Conservation (phyloP, 2,329 filamentous ascomycete genomes). For the Apiospora sp. region DNA sequence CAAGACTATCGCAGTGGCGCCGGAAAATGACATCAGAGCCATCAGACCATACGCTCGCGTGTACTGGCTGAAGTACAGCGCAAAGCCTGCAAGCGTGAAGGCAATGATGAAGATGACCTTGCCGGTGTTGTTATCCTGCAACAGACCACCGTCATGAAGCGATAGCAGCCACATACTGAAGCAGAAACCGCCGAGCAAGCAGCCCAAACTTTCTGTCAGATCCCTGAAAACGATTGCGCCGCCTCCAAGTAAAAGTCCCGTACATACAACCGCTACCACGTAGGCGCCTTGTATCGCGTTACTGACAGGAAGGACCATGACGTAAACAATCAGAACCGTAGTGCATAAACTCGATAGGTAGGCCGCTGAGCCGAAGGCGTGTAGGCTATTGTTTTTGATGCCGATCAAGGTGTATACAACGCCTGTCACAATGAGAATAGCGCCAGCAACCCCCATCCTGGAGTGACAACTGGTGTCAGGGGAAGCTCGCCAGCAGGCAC, state of each 20-base stretch:
- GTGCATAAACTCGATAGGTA: slow-evolving; percentile 78
- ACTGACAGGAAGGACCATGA: slow-evolving; percentile 81
- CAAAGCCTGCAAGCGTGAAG: slow-evolving; percentile 73
- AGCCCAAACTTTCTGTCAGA: slow-evolving; percentile 81
- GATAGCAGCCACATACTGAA: slow-evolving; percentile 91
- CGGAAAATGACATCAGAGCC: slow-evolving; percentile 77
- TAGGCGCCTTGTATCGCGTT: slow-evolving; percentile 85
- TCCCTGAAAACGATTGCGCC: slow-evolving; percentile 82
- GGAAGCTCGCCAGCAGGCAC: slow-evolving; percentile 68
- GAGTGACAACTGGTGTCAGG: slow-evolving; percentile 77
- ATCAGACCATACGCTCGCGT: slow-evolving; percentile 84
- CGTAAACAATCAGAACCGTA: slow-evolving; percentile 84
- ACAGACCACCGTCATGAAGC: slow-evolving; percentile 77
- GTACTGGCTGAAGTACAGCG: slow-evolving; percentile 79
- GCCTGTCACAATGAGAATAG: slow-evolving; percentile 79
- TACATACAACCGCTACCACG: slow-evolving; percentile 77
- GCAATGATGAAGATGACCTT: slow-evolving; percentile 79
- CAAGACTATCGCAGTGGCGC: slow-evolving; percentile 79
- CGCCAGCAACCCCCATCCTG: slow-evolving; percentile 80
- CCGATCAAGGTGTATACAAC: slow-evolving; percentile 76
- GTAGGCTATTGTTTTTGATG: slow-evolving; percentile 81
- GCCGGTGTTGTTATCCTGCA: slow-evolving; percentile 62
- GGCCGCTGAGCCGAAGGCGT: slow-evolving; percentile 81
- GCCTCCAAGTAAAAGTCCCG: slow-evolving; percentile 77
- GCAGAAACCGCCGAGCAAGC: slow-evolving; percentile 85